These are phyloP conservation scores for Areca catechu DNA, from an alignment of 176 grass and related monocot genomes.

Conservation along the genomic window DNA sequence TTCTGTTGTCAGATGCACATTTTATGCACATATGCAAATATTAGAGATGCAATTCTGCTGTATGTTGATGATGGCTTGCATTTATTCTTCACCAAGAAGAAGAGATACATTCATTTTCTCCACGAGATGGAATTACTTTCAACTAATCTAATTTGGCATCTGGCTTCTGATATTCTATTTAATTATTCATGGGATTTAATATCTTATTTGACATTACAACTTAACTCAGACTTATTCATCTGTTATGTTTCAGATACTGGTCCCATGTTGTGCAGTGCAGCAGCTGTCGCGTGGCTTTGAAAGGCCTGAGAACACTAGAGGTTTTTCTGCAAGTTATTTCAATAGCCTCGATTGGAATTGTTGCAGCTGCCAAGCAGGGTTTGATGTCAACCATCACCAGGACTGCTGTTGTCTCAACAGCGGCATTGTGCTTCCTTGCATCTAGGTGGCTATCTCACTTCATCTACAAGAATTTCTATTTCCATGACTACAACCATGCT, in stretches of 20 bases:
- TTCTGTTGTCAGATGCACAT: no score
- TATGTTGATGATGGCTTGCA: no score
- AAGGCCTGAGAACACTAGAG: slow-evolving; percentile 44
- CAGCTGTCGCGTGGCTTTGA: slow-evolving; percentile 52
- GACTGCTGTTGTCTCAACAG: slow-evolving; percentile 16
- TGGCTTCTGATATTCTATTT: neutral
- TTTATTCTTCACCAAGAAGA: no score
- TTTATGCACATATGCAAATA: no score
- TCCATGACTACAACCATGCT: slow-evolving; percentile 83
- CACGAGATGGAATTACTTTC: no score
- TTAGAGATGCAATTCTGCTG: no score
- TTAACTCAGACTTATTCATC: neutral
- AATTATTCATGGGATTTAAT: neutral
- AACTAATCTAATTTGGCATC: no score
- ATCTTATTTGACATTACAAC: neutral
- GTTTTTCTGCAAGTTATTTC: slow-evolving; percentile 47
- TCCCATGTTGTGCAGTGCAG: slow-evolving; percentile 76
- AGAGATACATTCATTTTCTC: no score
- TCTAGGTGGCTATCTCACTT: slow-evolving; percentile 64
- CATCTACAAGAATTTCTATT: slow-evolving; percentile 84
- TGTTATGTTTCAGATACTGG: slow-evolving; percentile 67
- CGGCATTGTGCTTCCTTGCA: slow-evolving; percentile 51
- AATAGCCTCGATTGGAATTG: slow-evolving; percentile 38
- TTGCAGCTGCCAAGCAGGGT: slow-evolving; percentile 39
- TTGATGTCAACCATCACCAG: slow-evolving; percentile 26